Conservation (phyloP, 805 yeast genomes). For the Wickerhamiella bombiphila region DNA sequence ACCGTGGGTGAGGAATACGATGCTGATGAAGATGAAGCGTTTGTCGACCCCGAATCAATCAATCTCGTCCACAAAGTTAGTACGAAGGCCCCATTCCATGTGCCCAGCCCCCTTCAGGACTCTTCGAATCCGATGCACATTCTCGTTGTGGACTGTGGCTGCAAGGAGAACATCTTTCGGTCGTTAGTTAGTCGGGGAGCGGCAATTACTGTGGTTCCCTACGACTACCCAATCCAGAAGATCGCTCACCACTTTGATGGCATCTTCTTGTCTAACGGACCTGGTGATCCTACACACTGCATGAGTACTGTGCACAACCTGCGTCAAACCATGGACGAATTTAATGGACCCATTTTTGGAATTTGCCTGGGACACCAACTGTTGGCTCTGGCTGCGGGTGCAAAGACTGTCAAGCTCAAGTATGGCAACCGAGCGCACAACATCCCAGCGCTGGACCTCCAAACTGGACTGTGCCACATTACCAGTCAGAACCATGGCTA, state of each 20-base stretch:
- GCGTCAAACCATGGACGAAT: conserved; percentile 50
- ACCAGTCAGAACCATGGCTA: conserved; percentile 98
- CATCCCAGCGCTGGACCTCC: conserved; percentile 84
- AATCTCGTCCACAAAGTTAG: conserved; percentile 88
- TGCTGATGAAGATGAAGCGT: conserved; percentile 83
- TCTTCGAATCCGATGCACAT: conserved; percentile 50
- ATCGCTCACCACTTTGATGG: conserved; percentile 91
- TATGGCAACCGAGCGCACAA: conserved; percentile 99
- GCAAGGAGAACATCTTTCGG: conserved; percentile 91
- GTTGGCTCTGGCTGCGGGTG: conserved; percentile 89
- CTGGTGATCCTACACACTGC: conserved; percentile 96
- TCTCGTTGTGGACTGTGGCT: conserved; percentile 96
- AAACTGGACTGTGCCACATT: conserved; percentile 89
- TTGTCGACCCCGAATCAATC: conserved; percentile 76
- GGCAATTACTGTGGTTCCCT: conserved; percentile 90
- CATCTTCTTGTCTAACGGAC: conserved; percentile 86
- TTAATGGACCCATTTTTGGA: conserved; percentile 75
- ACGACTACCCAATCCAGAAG: conserved; percentile 82
- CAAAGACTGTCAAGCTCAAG: conserved; percentile 79
- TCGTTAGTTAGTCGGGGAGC: conserved; percentile 92
- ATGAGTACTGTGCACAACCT: conserved; percentile 59
- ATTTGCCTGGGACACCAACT: conserved; percentile 97
- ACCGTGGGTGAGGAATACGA: conserved; percentile 83
- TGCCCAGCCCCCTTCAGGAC: conserved; percentile 41
- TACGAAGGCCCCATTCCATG: conserved; percentile 88